Base-by-base conservation (phyloP, 495 filamentous ascomycete genomes). In the Penicillium antarcticum region DNA sequence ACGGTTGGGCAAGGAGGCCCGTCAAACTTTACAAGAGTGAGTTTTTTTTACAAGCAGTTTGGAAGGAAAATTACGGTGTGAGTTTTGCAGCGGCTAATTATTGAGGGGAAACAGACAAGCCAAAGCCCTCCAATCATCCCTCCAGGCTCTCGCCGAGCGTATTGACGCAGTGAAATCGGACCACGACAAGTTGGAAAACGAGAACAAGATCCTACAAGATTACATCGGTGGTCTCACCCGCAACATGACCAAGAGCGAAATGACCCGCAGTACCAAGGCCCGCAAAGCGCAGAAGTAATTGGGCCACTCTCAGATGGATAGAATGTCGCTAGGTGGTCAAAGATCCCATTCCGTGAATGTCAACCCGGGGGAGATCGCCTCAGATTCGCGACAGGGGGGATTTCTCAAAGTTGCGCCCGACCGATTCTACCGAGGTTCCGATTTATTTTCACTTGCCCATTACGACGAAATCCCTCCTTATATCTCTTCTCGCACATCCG, bases 161-260 rank as follows among this genome's bases (percentile, higher is more conserved):
- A 92, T 97, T 63, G 94, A 97, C 59, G 86, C 84, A n/a, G 92
- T 97, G 44, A 88, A 89, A 68, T 84, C 86, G 49, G 92, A 97
- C 65, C 90, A 97, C 63, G 87, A 96, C 69, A 95, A 95, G 69
- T 79, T 98, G 24, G 92, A 97, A 67, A 88, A 78, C 58, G 87
- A 96, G 61, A 98, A 98, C 77, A 89, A 86, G 61, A 96, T 96
- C 58, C 71, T 98, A 11, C 95, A 97, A 64, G 88, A 92, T 63
- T 92, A 92, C 66, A 81, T 80, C 51, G 74, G 79, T 52, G 76
- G 75, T 41, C 64, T 80, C 17, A 80, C 77, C 12, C 71, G 74
- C 43, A 78, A 75, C 45, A 76, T 80, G 73, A 77, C 75, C 52
- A 77, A 77, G 57, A 68, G 61, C 52, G 74, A 77, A 61, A 71